These are phyloP conservation scores for Nakazawaea ernobii DNA, from an alignment of 805 yeast genomes.

Conservation along the genomic window DNA sequence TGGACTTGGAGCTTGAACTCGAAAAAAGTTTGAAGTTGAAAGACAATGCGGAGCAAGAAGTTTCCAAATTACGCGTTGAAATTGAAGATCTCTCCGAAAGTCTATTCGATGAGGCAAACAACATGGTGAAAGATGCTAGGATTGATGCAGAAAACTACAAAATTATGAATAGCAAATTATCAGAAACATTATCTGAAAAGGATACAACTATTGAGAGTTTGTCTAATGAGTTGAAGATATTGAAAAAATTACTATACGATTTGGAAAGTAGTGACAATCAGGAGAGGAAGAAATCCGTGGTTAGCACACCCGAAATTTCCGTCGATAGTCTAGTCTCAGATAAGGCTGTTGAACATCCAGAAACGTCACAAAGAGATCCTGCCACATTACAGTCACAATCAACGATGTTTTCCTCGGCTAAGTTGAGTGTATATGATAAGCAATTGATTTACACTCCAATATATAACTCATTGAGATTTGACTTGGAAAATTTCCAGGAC, in stretches of 20 bases:
- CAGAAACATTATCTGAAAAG: conserved; percentile 56
- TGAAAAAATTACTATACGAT: conserved; percentile 54
- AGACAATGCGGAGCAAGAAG: conserved; percentile 51
- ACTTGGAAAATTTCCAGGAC: conserved; percentile 35
- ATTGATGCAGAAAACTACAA: conserved; percentile 56
- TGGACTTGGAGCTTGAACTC: conserved; percentile 20
- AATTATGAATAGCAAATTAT: conserved; percentile 50
- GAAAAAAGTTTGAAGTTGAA: conserved; percentile 25
- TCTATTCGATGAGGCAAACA: conserved; percentile 77
- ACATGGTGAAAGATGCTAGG: conserved; percentile 77
- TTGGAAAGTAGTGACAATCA: conserved; percentile 37
- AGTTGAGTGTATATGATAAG: conserved; percentile 18
- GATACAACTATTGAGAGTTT: conserved; percentile 60
- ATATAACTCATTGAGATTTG: conserved; percentile 34
- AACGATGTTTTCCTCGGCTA: conserved; percentile 10
- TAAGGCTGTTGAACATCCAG: neutral
- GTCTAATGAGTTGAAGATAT: conserved; percentile 59
- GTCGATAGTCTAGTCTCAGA: conserved; percentile 3
- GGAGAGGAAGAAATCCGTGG: conserved; percentile 13
- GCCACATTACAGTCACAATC: conserved; percentile 8
- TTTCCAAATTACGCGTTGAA: conserved; percentile 57
- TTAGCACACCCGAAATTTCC: conserved; percentile 11
- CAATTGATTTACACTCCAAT: conserved; percentile 22
- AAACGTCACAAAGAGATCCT: conserved; percentile 2
- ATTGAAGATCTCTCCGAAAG: conserved; percentile 77